These are phyloP conservation scores for Oryza meridionalis DNA, from an alignment of 176 grass and related monocot species.

Conservation along the genomic window DNA sequence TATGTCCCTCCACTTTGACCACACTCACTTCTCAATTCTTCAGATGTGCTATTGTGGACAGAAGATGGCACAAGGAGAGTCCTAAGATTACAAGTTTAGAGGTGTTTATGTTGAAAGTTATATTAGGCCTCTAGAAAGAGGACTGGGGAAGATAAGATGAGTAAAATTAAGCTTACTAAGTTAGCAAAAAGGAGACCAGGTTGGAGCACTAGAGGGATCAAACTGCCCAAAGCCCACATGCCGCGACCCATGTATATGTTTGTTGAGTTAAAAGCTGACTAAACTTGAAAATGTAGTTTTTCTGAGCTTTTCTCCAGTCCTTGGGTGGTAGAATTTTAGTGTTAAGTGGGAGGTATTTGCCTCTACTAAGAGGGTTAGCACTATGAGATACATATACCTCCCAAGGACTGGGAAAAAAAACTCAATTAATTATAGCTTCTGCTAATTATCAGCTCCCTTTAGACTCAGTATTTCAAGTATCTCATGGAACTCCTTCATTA, in stretches of 20 bases:
- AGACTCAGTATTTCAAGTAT: conserved; percentile 23
- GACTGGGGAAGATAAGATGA: neutral
- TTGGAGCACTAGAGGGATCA: neutral
- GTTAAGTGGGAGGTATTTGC: neutral
- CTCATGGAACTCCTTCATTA: neutral
- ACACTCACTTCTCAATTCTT: conserved; percentile 23
- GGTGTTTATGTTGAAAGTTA: neutral
- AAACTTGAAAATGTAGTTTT: neutral
- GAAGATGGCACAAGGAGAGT: neutral
- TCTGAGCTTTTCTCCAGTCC: neutral
- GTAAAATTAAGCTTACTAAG: neutral
- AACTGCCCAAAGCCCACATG: neutral
- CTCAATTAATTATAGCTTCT: conserved; percentile 3
- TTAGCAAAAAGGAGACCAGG: neutral
- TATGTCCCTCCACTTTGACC: neutral
- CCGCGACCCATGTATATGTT: conserved; percentile 19
- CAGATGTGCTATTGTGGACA: neutral
- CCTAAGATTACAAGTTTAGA: neutral
- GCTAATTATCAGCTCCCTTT: conserved; percentile 21
- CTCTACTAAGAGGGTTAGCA: neutral
- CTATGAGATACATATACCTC: neutral
- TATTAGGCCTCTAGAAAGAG: neutral
- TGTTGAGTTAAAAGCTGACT: conserved; percentile 13
- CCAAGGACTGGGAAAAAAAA: neutral
- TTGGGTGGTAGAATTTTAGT: neutral